Evolutionary conservation across 306 rosid species (phyloP).

Genomic region (Lathyrus tuberosus): DNA sequence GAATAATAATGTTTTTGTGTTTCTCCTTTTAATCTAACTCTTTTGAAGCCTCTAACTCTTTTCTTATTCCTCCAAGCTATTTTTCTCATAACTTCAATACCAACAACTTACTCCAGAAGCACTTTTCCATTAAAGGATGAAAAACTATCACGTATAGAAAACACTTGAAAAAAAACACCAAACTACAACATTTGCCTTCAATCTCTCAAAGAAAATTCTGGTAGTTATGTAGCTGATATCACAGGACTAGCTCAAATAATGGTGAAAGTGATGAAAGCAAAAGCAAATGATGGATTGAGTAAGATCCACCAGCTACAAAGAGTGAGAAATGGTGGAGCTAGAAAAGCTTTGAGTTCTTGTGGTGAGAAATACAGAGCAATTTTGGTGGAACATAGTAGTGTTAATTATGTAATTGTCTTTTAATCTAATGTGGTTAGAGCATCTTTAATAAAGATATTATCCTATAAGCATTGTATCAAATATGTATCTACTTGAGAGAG

Average conservation of each 20-base stretch:
- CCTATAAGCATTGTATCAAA: no score
- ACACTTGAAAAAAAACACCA: slow-evolving; percentile 59
- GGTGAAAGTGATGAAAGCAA: slow-evolving; percentile 42
- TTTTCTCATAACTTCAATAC: slow-evolving; percentile 20
- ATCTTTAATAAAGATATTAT: no score
- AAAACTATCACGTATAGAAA: slow-evolving; percentile 36
- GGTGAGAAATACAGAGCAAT: no score
- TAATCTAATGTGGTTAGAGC: no score
- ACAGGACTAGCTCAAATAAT: slow-evolving; percentile 46
- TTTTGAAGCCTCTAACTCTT: slow-evolving; percentile 21
- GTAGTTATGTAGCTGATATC: slow-evolving; percentile 37
- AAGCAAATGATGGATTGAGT: slow-evolving; percentile 32
- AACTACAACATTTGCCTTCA: slow-evolving; percentile 44
- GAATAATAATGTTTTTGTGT: no score
- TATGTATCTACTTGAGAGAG: no score
- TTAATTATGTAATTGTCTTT: no score
- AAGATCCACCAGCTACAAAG: slow-evolving; percentile 33
- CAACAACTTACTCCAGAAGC: slow-evolving; percentile 36
- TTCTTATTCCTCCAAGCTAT: slow-evolving; percentile 18
- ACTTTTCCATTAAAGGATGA: slow-evolving; percentile 1
- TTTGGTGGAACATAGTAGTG: no score
- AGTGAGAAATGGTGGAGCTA: no score
- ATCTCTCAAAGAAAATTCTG: slow-evolving; percentile 37
- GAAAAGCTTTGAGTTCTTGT: no score
- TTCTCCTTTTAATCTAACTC: no score